Evolutionary conservation across 2,329 filamentous ascomycete genomes (phyloP).

Genomic region (Aspergillus ibericus): DNA sequence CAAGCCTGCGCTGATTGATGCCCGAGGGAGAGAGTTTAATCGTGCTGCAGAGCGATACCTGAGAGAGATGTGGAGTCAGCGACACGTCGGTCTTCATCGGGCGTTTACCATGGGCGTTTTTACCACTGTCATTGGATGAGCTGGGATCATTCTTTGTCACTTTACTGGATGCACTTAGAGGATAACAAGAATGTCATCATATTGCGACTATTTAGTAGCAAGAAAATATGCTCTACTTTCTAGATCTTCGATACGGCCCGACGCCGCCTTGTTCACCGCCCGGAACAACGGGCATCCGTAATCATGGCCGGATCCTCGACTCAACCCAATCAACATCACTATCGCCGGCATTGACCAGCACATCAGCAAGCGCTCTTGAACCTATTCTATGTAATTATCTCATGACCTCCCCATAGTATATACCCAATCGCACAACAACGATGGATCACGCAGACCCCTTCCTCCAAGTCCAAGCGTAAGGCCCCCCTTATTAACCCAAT

Average conservation of each 20-base stretch:
- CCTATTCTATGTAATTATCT: neutral
- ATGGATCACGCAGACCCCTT: constrained; percentile 47
- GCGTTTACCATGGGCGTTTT: constrained; percentile 23
- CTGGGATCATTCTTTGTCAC: constrained; percentile 1
- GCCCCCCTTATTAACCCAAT: neutral
- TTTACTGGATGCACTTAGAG: neutral
- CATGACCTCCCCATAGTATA: neutral
- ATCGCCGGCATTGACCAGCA: neutral
- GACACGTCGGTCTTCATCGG: constrained; percentile 25
- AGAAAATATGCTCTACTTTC: neutral
- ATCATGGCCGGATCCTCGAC: neutral
- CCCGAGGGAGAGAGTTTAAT: constrained; percentile 25
- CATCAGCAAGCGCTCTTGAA: neutral
- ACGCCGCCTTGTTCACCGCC: neutral
- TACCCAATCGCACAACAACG: constrained; percentile 9
- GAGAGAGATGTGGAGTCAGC: constrained; percentile 30
- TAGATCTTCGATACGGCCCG: neutral
- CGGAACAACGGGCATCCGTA: neutral
- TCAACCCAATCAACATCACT: neutral
- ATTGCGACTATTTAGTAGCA: neutral
- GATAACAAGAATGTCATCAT: neutral
- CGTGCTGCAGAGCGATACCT: constrained; percentile 29
- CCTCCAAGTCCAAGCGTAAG: constrained; percentile 50
- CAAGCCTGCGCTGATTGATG: constrained; percentile 30
- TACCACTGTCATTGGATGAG: constrained; percentile 17